Conservation (phyloP, 768 basidiomycete species). For the Trametes cingulata region DNA sequence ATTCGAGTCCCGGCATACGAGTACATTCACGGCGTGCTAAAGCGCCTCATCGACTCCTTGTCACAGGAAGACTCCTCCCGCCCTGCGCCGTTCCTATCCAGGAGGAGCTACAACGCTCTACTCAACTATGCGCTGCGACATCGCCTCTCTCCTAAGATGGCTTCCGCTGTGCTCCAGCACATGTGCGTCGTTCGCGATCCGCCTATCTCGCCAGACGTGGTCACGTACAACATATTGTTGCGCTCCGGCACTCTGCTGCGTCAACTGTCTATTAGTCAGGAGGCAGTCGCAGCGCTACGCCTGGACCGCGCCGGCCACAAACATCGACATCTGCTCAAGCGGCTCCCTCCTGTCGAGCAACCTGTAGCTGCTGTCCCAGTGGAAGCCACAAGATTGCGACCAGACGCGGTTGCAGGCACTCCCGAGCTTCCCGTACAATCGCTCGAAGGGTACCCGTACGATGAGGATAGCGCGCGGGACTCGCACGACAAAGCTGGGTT, state of each 20-base stretch:
- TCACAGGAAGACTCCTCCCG: not conserved
- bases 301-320: not conserved
- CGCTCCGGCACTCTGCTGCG: slow-evolving; percentile 55
- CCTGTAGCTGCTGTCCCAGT: too few species aligned
- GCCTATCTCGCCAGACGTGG: slow-evolving; percentile 45
- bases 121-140: slow-evolving; percentile 67
- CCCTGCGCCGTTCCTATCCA: slow-evolving; percentile 36
- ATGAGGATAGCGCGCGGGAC: not conserved
- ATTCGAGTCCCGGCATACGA: slow-evolving; percentile 28
- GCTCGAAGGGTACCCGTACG: too few species aligned
- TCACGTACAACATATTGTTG: slow-evolving; percentile 60
- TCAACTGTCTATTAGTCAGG: slow-evolving; percentile 36
- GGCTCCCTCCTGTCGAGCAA: not conserved
- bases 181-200: slow-evolving; percentile 48
- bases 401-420: too few species aligned
- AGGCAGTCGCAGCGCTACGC: slow-evolving; percentile 39
- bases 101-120: slow-evolving; percentile 58
- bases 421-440: too few species aligned
- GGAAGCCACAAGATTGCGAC: too few species aligned
- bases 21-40: slow-evolving; percentile 36
- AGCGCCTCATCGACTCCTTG: slow-evolving; percentile 25
- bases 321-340: not conserved
- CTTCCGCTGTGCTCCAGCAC: slow-evolving; percentile 51
- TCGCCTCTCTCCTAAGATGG: slow-evolving; percentile 51
- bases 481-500: not conserved